phyloP scores from a whole-genome alignment of 148 eudicot genomes.

The Pouteria glomerata region DNA sequence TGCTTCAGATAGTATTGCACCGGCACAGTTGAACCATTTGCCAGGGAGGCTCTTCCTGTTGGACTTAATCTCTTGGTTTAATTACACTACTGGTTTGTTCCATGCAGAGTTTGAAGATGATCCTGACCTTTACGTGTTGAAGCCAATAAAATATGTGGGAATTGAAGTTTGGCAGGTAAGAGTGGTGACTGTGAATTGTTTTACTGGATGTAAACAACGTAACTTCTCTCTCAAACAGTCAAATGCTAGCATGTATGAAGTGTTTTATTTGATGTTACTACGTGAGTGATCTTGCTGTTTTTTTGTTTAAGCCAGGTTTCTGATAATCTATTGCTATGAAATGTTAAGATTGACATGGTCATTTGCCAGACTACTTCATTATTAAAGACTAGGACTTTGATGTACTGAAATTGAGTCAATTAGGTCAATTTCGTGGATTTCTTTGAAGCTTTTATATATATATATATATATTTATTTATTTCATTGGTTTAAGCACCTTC shows the following conservation, averaged over 20 bases:
- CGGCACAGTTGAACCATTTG: neutral
- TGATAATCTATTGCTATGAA: neutral
- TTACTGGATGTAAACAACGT: neutral
- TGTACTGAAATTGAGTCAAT: neutral
- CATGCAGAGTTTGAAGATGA: conserved; percentile 92
- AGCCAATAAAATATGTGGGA: conserved; percentile 89
- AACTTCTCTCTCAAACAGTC: neutral
- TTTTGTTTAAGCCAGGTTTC: neutral
- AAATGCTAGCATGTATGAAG: neutral
- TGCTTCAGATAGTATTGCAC: neutral
- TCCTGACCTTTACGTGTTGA: conserved; percentile 90
- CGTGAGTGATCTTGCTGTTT: neutral
- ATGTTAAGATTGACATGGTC: neutral
- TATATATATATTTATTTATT: too few species aligned
- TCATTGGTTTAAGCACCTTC: too few species aligned
- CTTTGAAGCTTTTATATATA: too few species aligned
- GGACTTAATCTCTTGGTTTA: neutral
- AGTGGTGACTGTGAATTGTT: neutral
- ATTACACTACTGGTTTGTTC: neutral
- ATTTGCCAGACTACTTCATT: neutral
- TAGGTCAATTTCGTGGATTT: too few species aligned
- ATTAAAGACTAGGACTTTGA: neutral
- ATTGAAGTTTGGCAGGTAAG: conserved; percentile 98
- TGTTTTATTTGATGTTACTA: neutral
- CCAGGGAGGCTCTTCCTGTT: neutral